Evolutionary conservation across 306 rosid species (phyloP), one percentile per base, ranked within the genome.

Genomic region (Betula pendula): DNA sequence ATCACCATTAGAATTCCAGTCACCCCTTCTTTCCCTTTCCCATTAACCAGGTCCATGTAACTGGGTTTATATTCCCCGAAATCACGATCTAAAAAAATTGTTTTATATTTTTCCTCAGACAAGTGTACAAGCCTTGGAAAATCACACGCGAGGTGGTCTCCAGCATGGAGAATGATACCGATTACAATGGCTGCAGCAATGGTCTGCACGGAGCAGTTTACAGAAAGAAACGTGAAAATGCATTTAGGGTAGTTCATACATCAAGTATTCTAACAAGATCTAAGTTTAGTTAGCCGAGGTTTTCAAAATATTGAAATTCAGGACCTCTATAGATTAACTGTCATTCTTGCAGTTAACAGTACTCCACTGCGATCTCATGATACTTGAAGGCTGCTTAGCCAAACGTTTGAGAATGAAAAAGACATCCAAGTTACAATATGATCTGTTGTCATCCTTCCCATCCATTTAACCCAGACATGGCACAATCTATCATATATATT

Each of bases 101-200:
- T 17, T 0, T 80, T 11, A 74, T 93, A 96, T 15, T 5, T 24
- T 3, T 6, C 8, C 33, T 79, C 83, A 65, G 93, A 35, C 29
- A 83, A 22, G 6, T 55, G 60, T 47, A 85, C 73, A 51, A 96
- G 92, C 79, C 79, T 84, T 27, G 96, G 98, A 86, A 96, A 96
- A 82, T 96, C 98, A 81, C 99, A 96, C 24, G 98, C 98, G 71
- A 96, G 90, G 77, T 96, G 99, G 84, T 89, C 83, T 62, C 99
- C 99, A 0, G 16, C 98, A 74, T 93, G 99, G 76, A 96, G 93
- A 83, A 96, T 85, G 77, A 92, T 63, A 78, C 97, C 99, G 70
- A 93, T 76, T 68, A 91, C 93, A 70, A 96, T 93, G 81, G 98
- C 98, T 68, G 86, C 94, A 29, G 99, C 97, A 45, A 96, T 88